Conservation (phyloP, 2,329 filamentous ascomycete species). For the Niveomyces coronatus region DNA sequence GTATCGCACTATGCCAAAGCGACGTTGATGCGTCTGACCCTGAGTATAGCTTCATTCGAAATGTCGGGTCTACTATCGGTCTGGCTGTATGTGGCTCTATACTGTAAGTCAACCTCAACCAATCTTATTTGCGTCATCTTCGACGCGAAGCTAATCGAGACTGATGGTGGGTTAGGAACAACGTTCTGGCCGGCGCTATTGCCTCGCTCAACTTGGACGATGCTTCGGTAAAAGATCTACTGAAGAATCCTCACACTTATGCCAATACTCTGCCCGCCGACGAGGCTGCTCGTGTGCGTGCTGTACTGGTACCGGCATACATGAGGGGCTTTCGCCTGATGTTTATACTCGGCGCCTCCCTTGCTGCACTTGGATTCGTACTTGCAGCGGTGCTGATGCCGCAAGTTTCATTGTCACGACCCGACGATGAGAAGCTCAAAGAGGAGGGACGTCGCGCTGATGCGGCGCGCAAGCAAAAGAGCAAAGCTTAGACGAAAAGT, state of each 20-base stretch:
- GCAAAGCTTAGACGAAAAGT: background rate
- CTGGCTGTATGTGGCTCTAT: constrained; percentile 29
- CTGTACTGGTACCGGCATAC: constrained; percentile 26
- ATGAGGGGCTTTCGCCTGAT: constrained; percentile 26
- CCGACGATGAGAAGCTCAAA: constrained; percentile 27
- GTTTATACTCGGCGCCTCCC: constrained; percentile 26
- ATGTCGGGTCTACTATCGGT: constrained; percentile 28
- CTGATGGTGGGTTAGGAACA: no score
- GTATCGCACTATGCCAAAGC: constrained; percentile 10
- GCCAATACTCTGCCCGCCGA: constrained; percentile 17
- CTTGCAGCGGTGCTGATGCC: constrained; percentile 30
- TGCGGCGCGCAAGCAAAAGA: constrained; percentile 7
- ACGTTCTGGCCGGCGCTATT: constrained; percentile 22
- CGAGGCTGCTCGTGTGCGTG: constrained; percentile 21
- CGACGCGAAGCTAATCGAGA: no score
- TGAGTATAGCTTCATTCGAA: constrained; percentile 26
- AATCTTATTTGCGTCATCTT: no score
- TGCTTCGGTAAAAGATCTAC: constrained; percentile 16
- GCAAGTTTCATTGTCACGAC: constrained; percentile 25
- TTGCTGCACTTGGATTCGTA: constrained; percentile 26
- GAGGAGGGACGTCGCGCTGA: constrained; percentile 20
- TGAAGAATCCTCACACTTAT: constrained; percentile 25
- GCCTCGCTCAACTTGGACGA: constrained; percentile 17
- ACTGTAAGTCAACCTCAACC: constrained; percentile 18
- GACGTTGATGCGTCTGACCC: background rate